Base-by-base conservation (phyloP, 1,139 yeast species). In the Protomyces gravidus region DNA sequence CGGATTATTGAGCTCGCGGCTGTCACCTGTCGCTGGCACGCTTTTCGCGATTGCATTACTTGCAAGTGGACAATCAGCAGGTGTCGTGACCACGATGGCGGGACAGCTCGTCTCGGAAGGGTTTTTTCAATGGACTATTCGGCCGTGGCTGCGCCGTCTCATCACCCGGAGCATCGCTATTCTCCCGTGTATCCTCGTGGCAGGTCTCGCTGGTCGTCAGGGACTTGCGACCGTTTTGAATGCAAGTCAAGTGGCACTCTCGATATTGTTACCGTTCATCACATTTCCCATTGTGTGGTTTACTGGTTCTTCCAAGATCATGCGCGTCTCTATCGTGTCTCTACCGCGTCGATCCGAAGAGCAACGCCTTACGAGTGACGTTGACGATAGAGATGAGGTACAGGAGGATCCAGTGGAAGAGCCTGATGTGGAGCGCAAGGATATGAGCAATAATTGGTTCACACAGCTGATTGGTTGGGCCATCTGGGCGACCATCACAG, bases 21-120 rank as follows among this genome's bases (percentile, higher is more conserved):
- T 92, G 50, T 87, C 96, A 1, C 85, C 87, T n/a, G 85, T 89
- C 1, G 97, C 97, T 0, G 98, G 97, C 3, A 77, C 89, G 32
- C 84, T 92, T 0, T 92, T 92, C 75, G 97, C 97, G 1, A 74
- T 89, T 49, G 97, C 97, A 1, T 80, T 92, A 71, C 76, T 92
- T 57, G 89, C 90, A 69, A 86, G 96, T n/a, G 98, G 98, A 19
- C 96, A 90, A 70, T 86, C 96, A 68, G 97, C 98, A 1, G 97
- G 98, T 53, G 87, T 94, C 30, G 96, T 92, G n/a, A 92, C 97
- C 69, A 92, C 98, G 0, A 78, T 92, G 69, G 95, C 97, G 0
- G 97, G 98, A 21, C 98, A 92, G 71, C 89, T 90, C 82, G 96
- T 92, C 1, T 84, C 89, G 68, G 97, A 92, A 70, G 98, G 98